Evolutionary conservation across 768 basidiomycete genomes (phyloP).

Genomic region (Suillus subluteus): DNA sequence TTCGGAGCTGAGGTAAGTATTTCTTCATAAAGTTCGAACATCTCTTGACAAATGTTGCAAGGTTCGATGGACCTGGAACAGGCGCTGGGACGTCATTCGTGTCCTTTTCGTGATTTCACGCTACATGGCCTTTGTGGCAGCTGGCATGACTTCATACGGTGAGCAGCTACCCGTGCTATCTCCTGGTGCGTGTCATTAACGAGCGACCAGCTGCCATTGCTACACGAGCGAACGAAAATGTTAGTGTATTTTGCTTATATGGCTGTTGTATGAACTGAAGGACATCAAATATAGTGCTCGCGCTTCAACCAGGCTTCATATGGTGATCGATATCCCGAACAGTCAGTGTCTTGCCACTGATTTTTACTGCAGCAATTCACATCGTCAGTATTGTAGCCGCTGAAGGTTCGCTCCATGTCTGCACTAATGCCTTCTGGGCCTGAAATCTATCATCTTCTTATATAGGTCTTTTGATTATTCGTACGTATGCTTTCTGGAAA

Average conservation of each 20-base stretch:
- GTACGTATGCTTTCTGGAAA: conserved; percentile 8
- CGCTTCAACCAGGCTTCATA: not conserved
- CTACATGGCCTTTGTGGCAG: conserved; percentile 12
- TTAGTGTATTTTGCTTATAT: not conserved
- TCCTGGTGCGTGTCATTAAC: not conserved
- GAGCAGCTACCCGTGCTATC: not conserved
- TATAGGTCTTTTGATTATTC: conserved; percentile 4
- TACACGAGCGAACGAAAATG: conserved; percentile 1
- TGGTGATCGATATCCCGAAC: not conserved
- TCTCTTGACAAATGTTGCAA: not conserved
- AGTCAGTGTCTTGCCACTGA: not conserved
- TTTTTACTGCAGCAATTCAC: not conserved
- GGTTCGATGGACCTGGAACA: conserved; percentile 12
- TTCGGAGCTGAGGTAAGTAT: not conserved
- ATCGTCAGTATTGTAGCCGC: conserved; percentile 8
- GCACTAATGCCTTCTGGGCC: not conserved
- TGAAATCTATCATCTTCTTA: not conserved
- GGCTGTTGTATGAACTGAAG: not conserved
- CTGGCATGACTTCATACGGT: conserved; percentile 14
- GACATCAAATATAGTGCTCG: not conserved
- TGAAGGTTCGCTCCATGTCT: not conserved
- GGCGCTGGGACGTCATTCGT: conserved; percentile 4
- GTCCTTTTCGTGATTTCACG: conserved; percentile 11
- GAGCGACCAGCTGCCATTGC: not conserved
- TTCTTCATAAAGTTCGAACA: not conserved